Conservation (phyloP, 495 filamentous ascomycete species). For the Talaromyces adpressus region DNA sequence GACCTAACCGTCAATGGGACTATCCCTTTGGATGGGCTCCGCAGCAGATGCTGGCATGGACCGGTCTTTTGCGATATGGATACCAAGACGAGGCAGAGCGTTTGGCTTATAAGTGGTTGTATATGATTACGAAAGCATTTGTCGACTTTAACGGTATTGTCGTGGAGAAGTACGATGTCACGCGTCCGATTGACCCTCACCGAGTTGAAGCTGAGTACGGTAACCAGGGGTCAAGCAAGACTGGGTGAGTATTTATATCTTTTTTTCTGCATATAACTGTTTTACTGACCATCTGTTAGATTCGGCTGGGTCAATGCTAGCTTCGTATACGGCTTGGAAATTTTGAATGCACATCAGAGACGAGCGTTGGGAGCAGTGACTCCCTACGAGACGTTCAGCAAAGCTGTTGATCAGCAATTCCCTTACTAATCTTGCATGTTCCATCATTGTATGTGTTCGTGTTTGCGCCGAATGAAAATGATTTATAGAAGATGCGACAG, state of each 20-base stretch:
- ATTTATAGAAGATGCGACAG: not conserved
- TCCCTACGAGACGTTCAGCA: conserved; percentile 62
- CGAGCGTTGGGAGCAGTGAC: conserved; percentile 80
- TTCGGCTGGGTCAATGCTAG: conserved; percentile 99
- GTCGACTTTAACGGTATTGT: conserved; percentile 96
- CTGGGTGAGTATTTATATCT: too few species aligned
- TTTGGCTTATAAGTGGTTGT: conserved; percentile 89
- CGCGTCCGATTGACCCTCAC: conserved; percentile 78
- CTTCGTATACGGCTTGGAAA: conserved; percentile 81
- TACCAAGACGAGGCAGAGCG: conserved; percentile 84
- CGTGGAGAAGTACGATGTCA: conserved; percentile 98
- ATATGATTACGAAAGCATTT: conserved; percentile 96
- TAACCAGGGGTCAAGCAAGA: conserved; percentile 85
- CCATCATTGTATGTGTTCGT: not conserved
- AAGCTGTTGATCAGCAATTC: conserved; percentile 29
- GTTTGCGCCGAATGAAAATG: not conserved
- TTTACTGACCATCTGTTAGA: too few species aligned
- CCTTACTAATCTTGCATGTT: conserved; percentile 5
- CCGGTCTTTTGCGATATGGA: conserved; percentile 79
- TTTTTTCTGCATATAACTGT: too few species aligned
- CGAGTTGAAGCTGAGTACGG: conserved; percentile 94
- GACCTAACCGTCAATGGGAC: conserved; percentile 95
- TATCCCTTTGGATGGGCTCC: conserved; percentile 98
- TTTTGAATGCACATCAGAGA: conserved; percentile 76
- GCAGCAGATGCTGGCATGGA: conserved; percentile 98